Conservation (phyloP, 305 asterid species). For the Striga hermonthica region DNA sequence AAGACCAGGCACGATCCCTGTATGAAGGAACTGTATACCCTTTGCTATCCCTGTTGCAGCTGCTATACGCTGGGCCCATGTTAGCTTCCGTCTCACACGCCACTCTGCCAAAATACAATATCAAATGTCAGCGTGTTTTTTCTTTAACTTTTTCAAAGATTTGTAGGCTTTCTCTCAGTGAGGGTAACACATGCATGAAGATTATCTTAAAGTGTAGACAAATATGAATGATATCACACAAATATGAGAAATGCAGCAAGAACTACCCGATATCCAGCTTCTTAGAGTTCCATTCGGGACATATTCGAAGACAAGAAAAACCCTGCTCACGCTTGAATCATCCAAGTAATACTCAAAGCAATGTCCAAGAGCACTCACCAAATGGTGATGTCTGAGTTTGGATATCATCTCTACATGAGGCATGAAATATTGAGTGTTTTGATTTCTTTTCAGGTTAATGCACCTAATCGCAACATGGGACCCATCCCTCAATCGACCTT, state of each 20-base stretch:
- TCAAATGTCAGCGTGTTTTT: too few species aligned
- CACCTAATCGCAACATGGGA: slow-evolving; percentile 62
- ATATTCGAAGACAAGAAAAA: slow-evolving; percentile 74
- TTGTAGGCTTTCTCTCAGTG: too few species aligned
- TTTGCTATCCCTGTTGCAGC: slow-evolving; percentile 88
- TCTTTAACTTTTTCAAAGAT: too few species aligned
- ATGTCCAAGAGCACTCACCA: slow-evolving; percentile 88
- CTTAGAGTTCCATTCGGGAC: slow-evolving; percentile 82
- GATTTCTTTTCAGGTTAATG: slow-evolving; percentile 57
- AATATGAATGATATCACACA: too few species aligned
- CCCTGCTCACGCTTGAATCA: slow-evolving; percentile 78
- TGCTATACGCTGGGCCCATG: slow-evolving; percentile 79
- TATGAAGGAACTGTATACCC: slow-evolving; percentile 89
- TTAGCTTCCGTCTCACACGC: slow-evolving; percentile 46
- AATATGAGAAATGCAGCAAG: too few species aligned
- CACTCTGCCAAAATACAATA: slow-evolving; percentile 48
- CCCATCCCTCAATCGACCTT: slow-evolving; percentile 73
- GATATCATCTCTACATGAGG: slow-evolving; percentile 70
- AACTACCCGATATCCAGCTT: slow-evolving; percentile 79
- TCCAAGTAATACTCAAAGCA: slow-evolving; percentile 83
- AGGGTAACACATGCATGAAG: too few species aligned
- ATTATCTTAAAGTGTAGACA: too few species aligned
- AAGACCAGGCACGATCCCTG: slow-evolving; percentile 75
- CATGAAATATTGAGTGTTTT: slow-evolving; percentile 59
- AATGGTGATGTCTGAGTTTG: slow-evolving; percentile 77